Base-by-base conservation (phyloP, 192 early-diverging fungal genomes). In the Coemansia sp. region DNA sequence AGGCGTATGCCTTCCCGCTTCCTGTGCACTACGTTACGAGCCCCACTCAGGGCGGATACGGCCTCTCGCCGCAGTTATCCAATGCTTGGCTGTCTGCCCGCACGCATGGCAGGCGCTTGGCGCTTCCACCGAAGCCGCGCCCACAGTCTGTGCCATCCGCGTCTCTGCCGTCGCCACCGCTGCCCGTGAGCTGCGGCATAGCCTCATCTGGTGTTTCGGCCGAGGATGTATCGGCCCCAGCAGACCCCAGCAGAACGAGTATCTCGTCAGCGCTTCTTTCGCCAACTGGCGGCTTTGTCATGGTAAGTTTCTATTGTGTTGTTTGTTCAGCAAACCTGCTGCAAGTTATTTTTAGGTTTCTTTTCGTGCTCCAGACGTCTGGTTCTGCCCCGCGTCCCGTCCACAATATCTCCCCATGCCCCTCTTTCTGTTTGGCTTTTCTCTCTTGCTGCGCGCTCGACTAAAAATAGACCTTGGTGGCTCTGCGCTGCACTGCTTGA, bases 61-160 rank as follows among this genome's bases (percentile, higher is more conserved):
- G 16, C 26, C 37, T 59, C 11, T 18, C 32, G 57, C 44, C 44
- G 44, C 44, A 45, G 44, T 9, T 15, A 45, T 15, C 44, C 13
- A 15, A 15, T 9, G 13, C 44, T 9, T 15, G 10, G 13, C 13
- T 45, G 44, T 15, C 44, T 45, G 23, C 7, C 21, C 52, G 19
- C 52, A 37, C 41, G 21, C 48, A 49, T 38, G 23, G 44, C 45
- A 12, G 44, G 0, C 44, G 21, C 18, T 23, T 61, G 9, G 13
- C 50, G 60, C 63, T 76, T 15, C 74, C 74, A 7, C 59, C 43
- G 7, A 76, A 76, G 61, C 74, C 74, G 40, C 68, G 75, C 19
- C 75, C 75, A 45, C 66, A 60, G 67, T 68, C 67, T 15, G 67
- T 68, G 40, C 67, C 67, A 15, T 60, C 37, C 42, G 38, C 67